phyloP scores from a whole-genome alignment of 176 grass and related monocot genomes.

The Bolboschoenus planiculmis region DNA sequence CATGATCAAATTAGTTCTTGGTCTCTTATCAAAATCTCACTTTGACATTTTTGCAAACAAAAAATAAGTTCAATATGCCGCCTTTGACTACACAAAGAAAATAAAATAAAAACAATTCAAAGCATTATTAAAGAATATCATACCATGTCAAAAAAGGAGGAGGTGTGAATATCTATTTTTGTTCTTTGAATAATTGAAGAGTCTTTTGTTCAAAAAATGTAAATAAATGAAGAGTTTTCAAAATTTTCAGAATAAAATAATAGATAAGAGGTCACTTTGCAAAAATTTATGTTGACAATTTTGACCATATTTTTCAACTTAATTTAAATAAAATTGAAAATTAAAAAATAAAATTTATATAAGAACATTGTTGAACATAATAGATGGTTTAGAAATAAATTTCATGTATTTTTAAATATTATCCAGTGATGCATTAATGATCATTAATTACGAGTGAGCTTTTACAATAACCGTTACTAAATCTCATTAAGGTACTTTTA shows the following conservation, averaged over 20 bases:
- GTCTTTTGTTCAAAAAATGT: background rate
- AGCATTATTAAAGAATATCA: background rate
- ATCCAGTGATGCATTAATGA: background rate
- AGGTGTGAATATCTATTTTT: background rate
- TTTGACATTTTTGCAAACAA: conserved; percentile 1
- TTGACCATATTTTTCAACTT: background rate
- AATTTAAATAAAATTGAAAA: background rate
- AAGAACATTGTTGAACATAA: background rate
- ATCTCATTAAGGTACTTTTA: too few species aligned
- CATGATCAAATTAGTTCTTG: background rate
- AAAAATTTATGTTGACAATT: background rate
- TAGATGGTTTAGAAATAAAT: background rate
- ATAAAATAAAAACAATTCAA: background rate
- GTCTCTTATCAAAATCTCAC: background rate
- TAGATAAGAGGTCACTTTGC: background rate
- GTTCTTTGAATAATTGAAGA: conserved; percentile 6
- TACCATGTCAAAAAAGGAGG: background rate
- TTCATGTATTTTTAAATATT: background rate
- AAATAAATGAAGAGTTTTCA: background rate
- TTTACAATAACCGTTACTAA: too few species aligned
- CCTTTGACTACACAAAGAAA: background rate
- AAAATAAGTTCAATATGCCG: background rate
- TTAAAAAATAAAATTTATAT: background rate
- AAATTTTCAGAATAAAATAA: background rate
- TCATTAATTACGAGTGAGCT: background rate